Evolutionary conservation across 2,329 filamentous ascomycete genomes (phyloP).

Genomic region (Teratosphaeria viscida): DNA sequence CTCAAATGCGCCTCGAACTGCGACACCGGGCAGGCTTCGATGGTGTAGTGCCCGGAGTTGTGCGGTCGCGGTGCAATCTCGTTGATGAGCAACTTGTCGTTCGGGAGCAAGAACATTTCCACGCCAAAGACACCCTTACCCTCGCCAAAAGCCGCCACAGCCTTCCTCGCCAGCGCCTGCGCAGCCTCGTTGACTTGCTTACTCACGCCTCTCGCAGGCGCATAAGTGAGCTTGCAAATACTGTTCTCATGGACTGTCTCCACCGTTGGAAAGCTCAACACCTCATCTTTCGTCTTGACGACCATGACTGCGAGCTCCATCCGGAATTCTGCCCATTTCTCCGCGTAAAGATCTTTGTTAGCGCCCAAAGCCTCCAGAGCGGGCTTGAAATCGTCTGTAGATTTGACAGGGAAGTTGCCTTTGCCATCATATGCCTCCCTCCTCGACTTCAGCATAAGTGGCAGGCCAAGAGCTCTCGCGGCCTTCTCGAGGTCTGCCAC

Average conservation of each 20-base stretch:
- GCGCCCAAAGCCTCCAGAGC: slow-evolving; percentile 59
- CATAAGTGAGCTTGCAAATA: slow-evolving; percentile 87
- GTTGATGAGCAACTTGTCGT: slow-evolving; percentile 66
- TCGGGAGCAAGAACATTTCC: slow-evolving; percentile 79
- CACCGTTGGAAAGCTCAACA: slow-evolving; percentile 73
- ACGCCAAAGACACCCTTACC: slow-evolving; percentile 93
- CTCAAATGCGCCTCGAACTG: slow-evolving; percentile 88
- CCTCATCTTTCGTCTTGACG: slow-evolving; percentile 68
- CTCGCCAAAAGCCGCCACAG: slow-evolving; percentile 61
- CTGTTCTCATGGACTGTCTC: slow-evolving; percentile 94
- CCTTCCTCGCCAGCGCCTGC: slow-evolving; percentile 65
- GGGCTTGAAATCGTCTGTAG: slow-evolving; percentile 48
- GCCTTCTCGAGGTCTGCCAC: slow-evolving; percentile 53
- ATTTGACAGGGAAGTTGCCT: slow-evolving; percentile 57
- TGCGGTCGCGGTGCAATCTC: slow-evolving; percentile 77
- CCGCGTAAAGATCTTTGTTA: slow-evolving; percentile 66
- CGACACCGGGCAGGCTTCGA: slow-evolving; percentile 79
- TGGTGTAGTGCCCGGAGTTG: slow-evolving; percentile 92
- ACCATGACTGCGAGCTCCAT: slow-evolving; percentile 92
- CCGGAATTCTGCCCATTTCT: slow-evolving; percentile 77
- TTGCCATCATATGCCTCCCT: slow-evolving; percentile 90
- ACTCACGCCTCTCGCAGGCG: slow-evolving; percentile 64
- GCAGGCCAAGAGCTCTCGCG: slow-evolving; percentile 59
- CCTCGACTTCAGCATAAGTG: slow-evolving; percentile 85
- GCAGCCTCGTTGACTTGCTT: slow-evolving; percentile 52